A percentile compares a stretch with the other conserved stretches of the same genome.
Conservation (phyloP, 306 rosid genomes). For the Vigna reflexopilosa region DNA sequence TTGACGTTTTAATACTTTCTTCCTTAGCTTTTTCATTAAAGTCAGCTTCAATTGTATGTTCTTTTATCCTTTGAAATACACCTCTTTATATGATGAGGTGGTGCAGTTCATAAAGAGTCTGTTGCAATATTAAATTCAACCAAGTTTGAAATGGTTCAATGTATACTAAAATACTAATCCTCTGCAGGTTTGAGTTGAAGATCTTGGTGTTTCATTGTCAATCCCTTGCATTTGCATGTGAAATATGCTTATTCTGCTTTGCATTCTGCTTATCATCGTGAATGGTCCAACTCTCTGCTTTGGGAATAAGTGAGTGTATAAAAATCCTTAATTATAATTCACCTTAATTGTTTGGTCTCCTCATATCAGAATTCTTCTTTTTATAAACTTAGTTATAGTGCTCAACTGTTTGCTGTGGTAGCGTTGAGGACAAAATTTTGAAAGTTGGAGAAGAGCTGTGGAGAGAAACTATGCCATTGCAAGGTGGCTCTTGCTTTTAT, state of each 20-base stretch:
- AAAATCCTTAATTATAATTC: constrained; percentile 11
- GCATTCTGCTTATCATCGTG: constrained; percentile 46
- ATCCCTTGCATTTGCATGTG: constrained; percentile 31
- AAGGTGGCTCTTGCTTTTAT: constrained; percentile 72
- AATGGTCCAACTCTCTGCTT: constrained; percentile 54
- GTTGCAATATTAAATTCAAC: constrained; percentile 13
- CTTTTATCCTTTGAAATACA: constrained; percentile 6
- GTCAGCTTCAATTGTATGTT: not conserved
- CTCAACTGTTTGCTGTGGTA: constrained; percentile 35
- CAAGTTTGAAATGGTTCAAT: constrained; percentile 32
- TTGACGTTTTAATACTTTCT: not conserved
- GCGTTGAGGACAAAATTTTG: constrained; percentile 63
- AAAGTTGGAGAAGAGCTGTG: constrained; percentile 78
- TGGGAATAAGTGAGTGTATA: constrained; percentile 55
- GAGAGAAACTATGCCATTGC: constrained; percentile 72
- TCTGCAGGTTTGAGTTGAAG: constrained; percentile 47
- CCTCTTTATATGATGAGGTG: constrained; percentile 14
- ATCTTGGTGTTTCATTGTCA: constrained; percentile 21
- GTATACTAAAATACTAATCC: constrained; percentile 28
- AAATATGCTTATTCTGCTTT: constrained; percentile 46
- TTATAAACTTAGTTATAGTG: constrained; percentile 41
- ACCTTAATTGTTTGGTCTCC: constrained; percentile 22
- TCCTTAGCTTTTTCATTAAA: not conserved
- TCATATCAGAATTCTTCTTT: not conserved
- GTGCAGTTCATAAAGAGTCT: constrained; percentile 5